Base-by-base conservation (phyloP, 2,329 filamentous ascomycete genomes). In the Cordyceps cicadae region DNA sequence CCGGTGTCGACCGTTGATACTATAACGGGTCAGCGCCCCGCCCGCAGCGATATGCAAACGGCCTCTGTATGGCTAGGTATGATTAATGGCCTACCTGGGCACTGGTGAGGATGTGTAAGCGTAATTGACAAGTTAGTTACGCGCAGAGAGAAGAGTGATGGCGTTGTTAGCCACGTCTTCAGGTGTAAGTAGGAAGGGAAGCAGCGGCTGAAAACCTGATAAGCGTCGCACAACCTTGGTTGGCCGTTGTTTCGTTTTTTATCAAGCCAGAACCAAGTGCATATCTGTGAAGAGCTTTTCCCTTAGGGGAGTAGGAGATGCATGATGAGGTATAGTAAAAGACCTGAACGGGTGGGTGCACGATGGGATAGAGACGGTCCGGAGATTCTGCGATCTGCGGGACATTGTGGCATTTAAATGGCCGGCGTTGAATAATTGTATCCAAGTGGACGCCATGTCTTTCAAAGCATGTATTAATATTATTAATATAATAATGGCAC, bases 51-150 rank as follows among this genome's bases (percentile, higher is more conserved):
- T 17, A 5, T 37, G 32, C 46, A 58, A 51, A 51, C 32, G 24
- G 12, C 21, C 17, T 21, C 15, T 39, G 24, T 12, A 29, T 19
- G 3, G 21, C 34, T 26, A 17, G 17, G 46, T 19, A 49, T 15
- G 21, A 21, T 37, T 11, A 1, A 34, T 11, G 34, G 2, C 29
- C n/a, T 24, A 17, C 41, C 53, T 34, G 43, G n/a, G n/a, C 11
- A 49, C 34, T 37, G 79, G 69, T 64, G 93, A 96, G 29, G 5
- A 7, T 29, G 29, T 29, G 29, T 29, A 29, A 29, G 29, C 5
- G 29, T 26, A n/a, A 12, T n/a, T 39, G 11, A 5, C 8, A 21
- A 26, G 5, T 29, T 17, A 4, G 19, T 48, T 7, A 48, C n/a
- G 32, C 12, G 54, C 29, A 29, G 3, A 24, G n/a, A n/a, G 26